A percentile compares a stretch with the other conserved stretches of the same genome.
These are phyloP conservation scores for Cyclocybe cylindracea DNA, from an alignment of 768 basidiomycete species.

Conservation along the genomic window DNA sequence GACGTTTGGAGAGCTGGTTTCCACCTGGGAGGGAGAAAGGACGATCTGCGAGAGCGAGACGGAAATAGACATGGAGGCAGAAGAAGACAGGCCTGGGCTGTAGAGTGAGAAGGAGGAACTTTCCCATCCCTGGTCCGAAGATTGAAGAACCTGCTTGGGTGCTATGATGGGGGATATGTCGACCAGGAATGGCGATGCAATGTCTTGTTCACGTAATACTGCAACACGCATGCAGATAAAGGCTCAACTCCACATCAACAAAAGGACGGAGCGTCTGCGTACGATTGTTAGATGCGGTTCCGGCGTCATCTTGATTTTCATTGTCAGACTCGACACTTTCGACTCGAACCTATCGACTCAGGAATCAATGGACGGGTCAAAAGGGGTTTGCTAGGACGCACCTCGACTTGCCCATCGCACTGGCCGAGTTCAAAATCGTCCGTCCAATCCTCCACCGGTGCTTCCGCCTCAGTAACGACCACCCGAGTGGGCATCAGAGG, in stretches of 20 bases:
- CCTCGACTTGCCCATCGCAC: constrained; percentile 1
- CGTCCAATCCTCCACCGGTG: constrained; percentile 5
- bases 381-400: not conserved
- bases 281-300: no score
- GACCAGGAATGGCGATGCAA: not conserved
- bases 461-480: constrained; percentile 3
- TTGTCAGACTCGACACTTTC: not conserved
- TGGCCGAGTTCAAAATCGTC: not conserved
- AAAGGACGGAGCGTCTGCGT: no score
- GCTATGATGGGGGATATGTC: constrained; percentile 6
- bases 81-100: constrained; percentile 5
- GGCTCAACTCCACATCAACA: no score
- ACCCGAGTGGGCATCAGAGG: constrained; percentile 5
- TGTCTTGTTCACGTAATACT: no score
- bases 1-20: constrained; percentile 10
- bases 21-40: constrained; percentile 9
- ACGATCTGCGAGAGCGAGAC: constrained; percentile 8
- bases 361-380: not conserved
- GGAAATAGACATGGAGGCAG: constrained; percentile 7
- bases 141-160: constrained; percentile 2
- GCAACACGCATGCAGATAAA: no score
- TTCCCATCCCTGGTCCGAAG: constrained; percentile 6
- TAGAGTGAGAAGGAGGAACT: constrained; percentile 8
- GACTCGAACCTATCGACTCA: not conserved
- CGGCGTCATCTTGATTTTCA: not conserved